Percentiles rank a stretch among this genome's conserved stretches.
phyloP scores from a whole-genome alignment of 2,329 filamentous ascomycete species.

The Seiridium cupressi region DNA sequence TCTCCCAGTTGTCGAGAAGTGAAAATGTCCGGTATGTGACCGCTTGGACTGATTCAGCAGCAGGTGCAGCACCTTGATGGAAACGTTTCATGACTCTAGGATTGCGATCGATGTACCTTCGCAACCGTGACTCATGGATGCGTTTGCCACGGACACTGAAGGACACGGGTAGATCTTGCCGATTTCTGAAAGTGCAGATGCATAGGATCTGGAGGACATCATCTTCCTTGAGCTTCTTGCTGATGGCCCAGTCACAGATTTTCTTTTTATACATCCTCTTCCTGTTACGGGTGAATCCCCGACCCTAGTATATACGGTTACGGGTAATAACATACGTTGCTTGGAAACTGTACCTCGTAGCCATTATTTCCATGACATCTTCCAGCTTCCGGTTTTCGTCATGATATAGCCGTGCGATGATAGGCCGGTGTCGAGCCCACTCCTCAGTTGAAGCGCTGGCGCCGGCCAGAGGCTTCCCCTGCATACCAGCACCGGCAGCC shows the following conservation, averaged over 20 bases:
- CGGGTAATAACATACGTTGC: background rate
- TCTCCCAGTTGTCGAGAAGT: background rate
- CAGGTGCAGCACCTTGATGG: background rate
- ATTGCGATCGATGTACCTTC: background rate
- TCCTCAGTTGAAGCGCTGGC: background rate
- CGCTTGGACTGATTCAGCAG: background rate
- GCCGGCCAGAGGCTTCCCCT: background rate
- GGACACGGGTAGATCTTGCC: background rate
- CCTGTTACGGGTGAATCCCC: background rate
- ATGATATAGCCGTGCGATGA: background rate
- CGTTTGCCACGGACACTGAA: background rate
- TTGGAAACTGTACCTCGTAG: background rate
- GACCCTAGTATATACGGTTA: background rate
- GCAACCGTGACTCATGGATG: background rate
- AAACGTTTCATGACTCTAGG: background rate
- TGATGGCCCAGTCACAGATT: background rate
- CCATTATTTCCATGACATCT: background rate
- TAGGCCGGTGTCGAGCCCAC: background rate
- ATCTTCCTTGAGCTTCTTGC: constrained; percentile 1
- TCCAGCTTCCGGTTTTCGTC: background rate
- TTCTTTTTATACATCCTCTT: background rate
- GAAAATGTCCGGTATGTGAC: background rate
- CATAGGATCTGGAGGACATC: constrained; percentile 2
- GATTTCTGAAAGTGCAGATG: background rate
- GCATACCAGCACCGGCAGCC: background rate